A percentile compares a stretch with the other conserved stretches of the same genome.
Conservation (phyloP, 805 yeast species). For the Hagleromyces aurorensis region DNA sequence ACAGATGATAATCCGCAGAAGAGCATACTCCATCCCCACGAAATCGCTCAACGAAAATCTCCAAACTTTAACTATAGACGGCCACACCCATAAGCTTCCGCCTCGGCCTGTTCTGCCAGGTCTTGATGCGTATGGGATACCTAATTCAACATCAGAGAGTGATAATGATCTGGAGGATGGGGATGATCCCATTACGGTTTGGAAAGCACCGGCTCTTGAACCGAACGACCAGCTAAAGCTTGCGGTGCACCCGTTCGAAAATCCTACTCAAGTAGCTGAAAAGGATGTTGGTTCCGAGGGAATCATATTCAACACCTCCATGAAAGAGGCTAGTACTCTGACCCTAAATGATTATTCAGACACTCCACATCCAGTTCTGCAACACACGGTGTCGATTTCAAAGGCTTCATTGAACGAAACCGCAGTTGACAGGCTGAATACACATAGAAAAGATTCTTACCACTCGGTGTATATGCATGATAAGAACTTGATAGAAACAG, state of each 20-base stretch:
- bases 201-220: slow-evolving; percentile 35
- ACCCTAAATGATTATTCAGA: too few species aligned
- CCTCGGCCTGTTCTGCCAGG: background rate
- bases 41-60: slow-evolving; percentile 3
- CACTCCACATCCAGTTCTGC: too few species aligned
- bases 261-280: slow-evolving; percentile 2
- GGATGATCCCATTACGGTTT: slow-evolving; percentile 25
- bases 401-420: too few species aligned
- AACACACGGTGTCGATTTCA: too few species aligned
- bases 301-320: too few species aligned
- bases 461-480: slow-evolving; percentile 35
- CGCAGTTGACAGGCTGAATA: slow-evolving; percentile 11
- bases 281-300: background rate
- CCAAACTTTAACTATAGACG: slow-evolving; percentile 4
- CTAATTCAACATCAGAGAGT: too few species aligned
- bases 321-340: too few species aligned
- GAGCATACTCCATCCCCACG: slow-evolving; percentile 30
- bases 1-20: slow-evolving; percentile 16
- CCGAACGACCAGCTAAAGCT: slow-evolving; percentile 35
- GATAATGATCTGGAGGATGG: slow-evolving; percentile 14
- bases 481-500: slow-evolving; percentile 18
- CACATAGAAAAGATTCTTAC: slow-evolving; percentile 34
- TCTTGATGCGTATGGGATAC: background rate
- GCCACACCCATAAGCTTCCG: slow-evolving; percentile 2
- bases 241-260: slow-evolving; percentile 9